phyloP scores from a whole-genome alignment of 192 early-diverging fungal genomes.

The Coemansia sp. region DNA sequence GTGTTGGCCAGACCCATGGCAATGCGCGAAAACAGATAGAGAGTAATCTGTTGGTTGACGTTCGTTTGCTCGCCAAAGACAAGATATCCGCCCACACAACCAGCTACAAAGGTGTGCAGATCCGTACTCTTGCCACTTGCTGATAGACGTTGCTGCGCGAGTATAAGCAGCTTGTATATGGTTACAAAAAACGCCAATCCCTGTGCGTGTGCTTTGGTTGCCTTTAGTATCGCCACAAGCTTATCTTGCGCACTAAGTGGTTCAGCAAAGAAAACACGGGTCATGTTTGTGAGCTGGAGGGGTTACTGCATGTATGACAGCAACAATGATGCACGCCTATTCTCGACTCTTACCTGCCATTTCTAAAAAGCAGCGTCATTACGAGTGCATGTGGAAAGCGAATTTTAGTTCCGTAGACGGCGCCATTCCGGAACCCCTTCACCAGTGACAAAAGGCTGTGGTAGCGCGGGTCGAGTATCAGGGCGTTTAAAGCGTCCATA shows the following conservation, averaged over 20 bases:
- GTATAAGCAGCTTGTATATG: conserved; percentile 91
- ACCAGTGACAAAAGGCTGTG: conserved; percentile 81
- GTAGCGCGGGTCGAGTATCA: conserved; percentile 72
- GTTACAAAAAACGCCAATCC: conserved; percentile 92
- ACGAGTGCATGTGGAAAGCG: conserved; percentile 96
- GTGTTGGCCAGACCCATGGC: conserved; percentile 84
- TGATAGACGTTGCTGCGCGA: conserved; percentile 69
- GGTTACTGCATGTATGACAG: neutral
- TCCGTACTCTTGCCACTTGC: conserved; percentile 71
- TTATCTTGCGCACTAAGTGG: conserved; percentile 72
- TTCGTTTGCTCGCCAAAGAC: conserved; percentile 95
- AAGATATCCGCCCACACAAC: conserved; percentile 87
- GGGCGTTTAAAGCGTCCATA: conserved; percentile 28
- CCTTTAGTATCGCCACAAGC: conserved; percentile 72
- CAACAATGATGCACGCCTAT: neutral
- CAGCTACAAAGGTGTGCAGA: conserved; percentile 86
- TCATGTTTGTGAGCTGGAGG: conserved; percentile 2
- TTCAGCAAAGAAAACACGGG: neutral
- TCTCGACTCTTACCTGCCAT: conserved; percentile 65
- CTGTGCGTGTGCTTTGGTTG: conserved; percentile 84
- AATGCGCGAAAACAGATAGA: conserved; percentile 94
- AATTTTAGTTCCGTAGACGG: conserved; percentile 96
- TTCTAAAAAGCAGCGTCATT: conserved; percentile 93
- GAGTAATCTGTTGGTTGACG: conserved; percentile 95
- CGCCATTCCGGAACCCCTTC: conserved; percentile 92